phyloP scores from a whole-genome alignment of 73 alveolate genomes.

The Paramecium tetraurelia region DNA sequence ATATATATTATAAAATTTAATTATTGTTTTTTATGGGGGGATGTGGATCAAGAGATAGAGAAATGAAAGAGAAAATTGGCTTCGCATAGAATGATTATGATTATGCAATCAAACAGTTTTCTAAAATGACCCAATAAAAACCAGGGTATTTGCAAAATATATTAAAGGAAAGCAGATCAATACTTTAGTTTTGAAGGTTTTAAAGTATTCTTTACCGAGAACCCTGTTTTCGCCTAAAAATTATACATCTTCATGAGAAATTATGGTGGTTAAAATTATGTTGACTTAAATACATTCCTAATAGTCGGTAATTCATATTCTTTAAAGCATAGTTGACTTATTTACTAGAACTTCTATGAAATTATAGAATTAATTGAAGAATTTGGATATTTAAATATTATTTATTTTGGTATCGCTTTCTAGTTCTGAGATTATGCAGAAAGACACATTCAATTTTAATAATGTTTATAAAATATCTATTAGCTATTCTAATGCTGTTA shows the following conservation, averaged over 20 bases:
- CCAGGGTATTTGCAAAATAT: not conserved
- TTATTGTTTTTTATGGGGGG: not conserved
- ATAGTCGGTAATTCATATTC: not conserved
- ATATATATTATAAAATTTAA: not conserved
- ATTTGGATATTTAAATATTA: not conserved
- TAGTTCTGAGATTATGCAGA: not conserved
- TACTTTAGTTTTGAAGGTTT: not conserved
- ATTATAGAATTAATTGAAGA: not conserved
- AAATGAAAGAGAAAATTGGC: not conserved
- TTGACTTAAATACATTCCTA: not conserved
- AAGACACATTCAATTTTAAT: not conserved
- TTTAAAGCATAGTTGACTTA: not conserved
- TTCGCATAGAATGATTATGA: not conserved
- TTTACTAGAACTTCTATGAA: not conserved
- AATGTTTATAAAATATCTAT: not conserved
- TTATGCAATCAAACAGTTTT: not conserved
- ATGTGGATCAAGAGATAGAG: constrained; percentile 10
- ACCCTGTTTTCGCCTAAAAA: not conserved
- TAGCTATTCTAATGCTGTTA: not conserved
- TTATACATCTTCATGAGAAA: not conserved
- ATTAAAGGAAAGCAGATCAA: not conserved
- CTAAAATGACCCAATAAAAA: not conserved
- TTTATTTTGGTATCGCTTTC: not conserved
- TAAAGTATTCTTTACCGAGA: not conserved
- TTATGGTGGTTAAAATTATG: not conserved